Percentiles rank a stretch among this genome's conserved stretches.
Conservation (phyloP, 2,329 filamentous ascomycete genomes). For the Simplicillium sp. region DNA sequence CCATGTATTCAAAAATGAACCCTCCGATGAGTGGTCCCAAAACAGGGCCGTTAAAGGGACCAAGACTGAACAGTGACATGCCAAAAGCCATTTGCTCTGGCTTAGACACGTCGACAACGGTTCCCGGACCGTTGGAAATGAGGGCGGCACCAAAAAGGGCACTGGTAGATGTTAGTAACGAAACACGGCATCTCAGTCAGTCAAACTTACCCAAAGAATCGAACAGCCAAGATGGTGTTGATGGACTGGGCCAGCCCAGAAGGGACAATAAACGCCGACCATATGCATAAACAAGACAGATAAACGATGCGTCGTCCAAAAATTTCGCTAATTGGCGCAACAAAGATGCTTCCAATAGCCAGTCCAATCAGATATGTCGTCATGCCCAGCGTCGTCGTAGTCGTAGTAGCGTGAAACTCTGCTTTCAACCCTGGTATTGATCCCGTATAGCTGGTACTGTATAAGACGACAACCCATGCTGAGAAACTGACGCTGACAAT, state of each 20-base stretch:
- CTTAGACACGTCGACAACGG: slow-evolving; percentile 71
- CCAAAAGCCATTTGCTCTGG: slow-evolving; percentile 74
- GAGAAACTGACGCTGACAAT: slow-evolving; percentile 35
- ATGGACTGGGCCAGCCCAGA: slow-evolving; percentile 61
- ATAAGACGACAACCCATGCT: slow-evolving; percentile 50
- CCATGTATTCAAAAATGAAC: slow-evolving; percentile 56
- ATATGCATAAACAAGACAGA: slow-evolving; percentile 52
- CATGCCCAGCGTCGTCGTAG: slow-evolving; percentile 62
- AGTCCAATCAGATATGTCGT: slow-evolving; percentile 73
- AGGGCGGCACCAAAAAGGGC: slow-evolving; percentile 59
- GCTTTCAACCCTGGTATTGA: slow-evolving; percentile 58
- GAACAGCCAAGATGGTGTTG: slow-evolving; percentile 56
- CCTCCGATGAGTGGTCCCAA: slow-evolving; percentile 51
- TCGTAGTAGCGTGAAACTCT: slow-evolving; percentile 52
- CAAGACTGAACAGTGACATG: slow-evolving; percentile 75
- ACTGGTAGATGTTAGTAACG: slow-evolving; percentile 5
- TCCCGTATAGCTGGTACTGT: slow-evolving; percentile 71
- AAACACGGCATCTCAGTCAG: neutral
- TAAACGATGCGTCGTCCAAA: slow-evolving; percentile 64
- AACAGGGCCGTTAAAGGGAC: slow-evolving; percentile 67
- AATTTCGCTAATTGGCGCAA: slow-evolving; percentile 66
- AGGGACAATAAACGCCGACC: slow-evolving; percentile 61
- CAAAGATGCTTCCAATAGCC: slow-evolving; percentile 59
- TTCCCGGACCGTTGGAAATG: slow-evolving; percentile 76
- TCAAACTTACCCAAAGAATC: slow-evolving; percentile 58